Conservation (phyloP, 73 alveolate species). For the Breviolum minutum region DNA sequence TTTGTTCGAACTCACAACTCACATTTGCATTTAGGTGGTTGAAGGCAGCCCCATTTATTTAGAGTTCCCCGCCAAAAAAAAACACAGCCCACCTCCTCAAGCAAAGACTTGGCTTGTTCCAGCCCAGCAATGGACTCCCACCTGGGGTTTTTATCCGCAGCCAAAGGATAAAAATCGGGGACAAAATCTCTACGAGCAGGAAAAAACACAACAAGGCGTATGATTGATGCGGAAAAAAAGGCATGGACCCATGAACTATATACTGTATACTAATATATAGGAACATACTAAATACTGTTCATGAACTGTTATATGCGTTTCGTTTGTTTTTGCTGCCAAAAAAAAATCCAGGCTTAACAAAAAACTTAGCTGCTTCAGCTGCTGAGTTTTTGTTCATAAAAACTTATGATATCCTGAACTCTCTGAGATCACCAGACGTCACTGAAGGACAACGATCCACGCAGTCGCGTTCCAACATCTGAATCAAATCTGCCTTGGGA, state of each 20-base stretch:
- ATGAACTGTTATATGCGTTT: background rate
- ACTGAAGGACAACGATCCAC: conserved; percentile 98
- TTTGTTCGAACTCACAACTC: too few relatives aligned
- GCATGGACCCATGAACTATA: too few relatives aligned
- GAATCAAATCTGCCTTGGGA: conserved; percentile 97
- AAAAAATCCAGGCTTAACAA: too few relatives aligned
- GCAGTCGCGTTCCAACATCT: conserved; percentile 98
- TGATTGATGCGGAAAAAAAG: background rate
- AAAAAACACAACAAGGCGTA: background rate
- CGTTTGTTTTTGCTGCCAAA: too few relatives aligned
- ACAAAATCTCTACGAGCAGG: conserved; percentile 76
- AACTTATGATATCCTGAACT: too few relatives aligned
- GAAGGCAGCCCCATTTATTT: too few relatives aligned
- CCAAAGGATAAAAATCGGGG: background rate
- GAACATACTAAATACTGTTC: too few relatives aligned
- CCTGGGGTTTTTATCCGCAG: too few relatives aligned
- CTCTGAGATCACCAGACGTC: conserved; percentile 10
- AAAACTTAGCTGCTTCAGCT: too few relatives aligned
- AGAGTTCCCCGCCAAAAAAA: background rate
- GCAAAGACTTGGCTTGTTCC: conserved; percentile 98
- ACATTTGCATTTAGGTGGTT: too few relatives aligned
- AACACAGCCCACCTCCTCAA: conserved; percentile 97
- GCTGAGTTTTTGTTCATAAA: too few relatives aligned
- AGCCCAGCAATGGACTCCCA: conserved; percentile 99
- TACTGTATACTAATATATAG: too few relatives aligned